phyloP scores from a whole-genome alignment of 2,329 filamentous ascomycete genomes.

The Emmonsia crescens region DNA sequence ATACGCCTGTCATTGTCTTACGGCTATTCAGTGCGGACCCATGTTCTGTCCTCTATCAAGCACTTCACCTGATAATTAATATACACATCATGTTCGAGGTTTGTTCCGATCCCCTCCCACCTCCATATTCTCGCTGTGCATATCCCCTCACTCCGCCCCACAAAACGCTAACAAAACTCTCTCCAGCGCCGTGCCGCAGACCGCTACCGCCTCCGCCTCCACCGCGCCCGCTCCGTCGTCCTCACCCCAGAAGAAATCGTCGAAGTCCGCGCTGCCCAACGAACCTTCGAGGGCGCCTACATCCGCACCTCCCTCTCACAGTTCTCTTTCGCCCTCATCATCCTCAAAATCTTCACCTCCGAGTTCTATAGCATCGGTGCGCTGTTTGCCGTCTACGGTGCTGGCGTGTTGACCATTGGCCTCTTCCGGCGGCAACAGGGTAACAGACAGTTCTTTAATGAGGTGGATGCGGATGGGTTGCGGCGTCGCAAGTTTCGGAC shows the following conservation, averaged over 20 bases:
- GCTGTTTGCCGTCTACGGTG: slow-evolving; percentile 84
- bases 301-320: slow-evolving; percentile 88
- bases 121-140: not conserved
- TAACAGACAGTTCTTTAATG: slow-evolving; percentile 79
- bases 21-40: not conserved
- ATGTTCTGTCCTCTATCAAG: not conserved
- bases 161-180: not conserved
- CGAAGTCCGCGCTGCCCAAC: slow-evolving; percentile 86
- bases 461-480: slow-evolving; percentile 47
- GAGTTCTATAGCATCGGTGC: slow-evolving; percentile 98
- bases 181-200: slow-evolving; percentile 55
- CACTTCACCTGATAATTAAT: not conserved
- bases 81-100: slow-evolving; percentile 12
- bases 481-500: slow-evolving; percentile 53
- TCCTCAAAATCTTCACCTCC: slow-evolving; percentile 90
- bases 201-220: slow-evolving; percentile 65
- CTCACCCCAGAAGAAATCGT: slow-evolving; percentile 78
- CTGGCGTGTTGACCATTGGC: slow-evolving; percentile 70
- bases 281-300: slow-evolving; percentile 95
- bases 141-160: not conserved
- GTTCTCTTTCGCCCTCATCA: slow-evolving; percentile 88
- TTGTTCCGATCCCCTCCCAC: not conserved
- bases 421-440: slow-evolving; percentile 81
- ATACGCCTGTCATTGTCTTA: no score
- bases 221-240: slow-evolving; percentile 72